Percentiles rank a stretch among this genome's conserved stretches.
phyloP scores from a whole-genome alignment of 192 early-diverging fungal species.

The Linnemannia hyalina region DNA sequence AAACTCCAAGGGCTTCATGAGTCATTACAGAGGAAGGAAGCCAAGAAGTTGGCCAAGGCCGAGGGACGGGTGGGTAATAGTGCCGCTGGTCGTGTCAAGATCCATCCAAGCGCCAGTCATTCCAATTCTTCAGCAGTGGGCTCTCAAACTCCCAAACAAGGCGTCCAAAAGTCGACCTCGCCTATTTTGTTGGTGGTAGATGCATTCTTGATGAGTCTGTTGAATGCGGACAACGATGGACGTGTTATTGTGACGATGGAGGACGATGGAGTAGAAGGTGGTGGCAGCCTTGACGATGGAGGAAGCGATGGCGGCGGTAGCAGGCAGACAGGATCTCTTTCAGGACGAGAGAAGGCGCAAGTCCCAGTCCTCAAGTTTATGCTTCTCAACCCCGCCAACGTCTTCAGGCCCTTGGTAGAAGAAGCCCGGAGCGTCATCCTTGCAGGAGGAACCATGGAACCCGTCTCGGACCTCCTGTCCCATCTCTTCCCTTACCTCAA shows the following conservation, averaged over 20 bases:
- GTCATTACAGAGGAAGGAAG: slow-evolving; percentile 26
- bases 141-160: slow-evolving; percentile 16
- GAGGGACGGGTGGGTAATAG: slow-evolving; percentile 11
- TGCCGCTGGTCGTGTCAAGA: slow-evolving; percentile 12
- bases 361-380: slow-evolving; percentile 80
- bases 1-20: slow-evolving; percentile 64
- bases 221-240: slow-evolving; percentile 77
- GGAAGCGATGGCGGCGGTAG: neutral
- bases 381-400: slow-evolving; percentile 85
- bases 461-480: slow-evolving; percentile 64
- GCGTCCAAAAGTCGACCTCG: slow-evolving; percentile 23
- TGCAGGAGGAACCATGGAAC: slow-evolving; percentile 95
- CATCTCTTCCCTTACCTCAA: slow-evolving; percentile 53
- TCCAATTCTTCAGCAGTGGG: neutral
- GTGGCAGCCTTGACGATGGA: too few species aligned
- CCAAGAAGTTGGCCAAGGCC: slow-evolving; percentile 39
- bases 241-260: slow-evolving; percentile 67
- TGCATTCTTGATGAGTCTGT: slow-evolving; percentile 67
- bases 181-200: slow-evolving; percentile 63
- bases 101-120: neutral
- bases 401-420: slow-evolving; percentile 80
- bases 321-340: neutral
- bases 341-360: slow-evolving; percentile 11
- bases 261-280: neutral
- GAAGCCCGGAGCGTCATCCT: slow-evolving; percentile 88